Evolutionary conservation across 441 rosid genomes (phyloP), one percentile per base, ranked within the genome.

Genomic region (Kokia cookei): DNA sequence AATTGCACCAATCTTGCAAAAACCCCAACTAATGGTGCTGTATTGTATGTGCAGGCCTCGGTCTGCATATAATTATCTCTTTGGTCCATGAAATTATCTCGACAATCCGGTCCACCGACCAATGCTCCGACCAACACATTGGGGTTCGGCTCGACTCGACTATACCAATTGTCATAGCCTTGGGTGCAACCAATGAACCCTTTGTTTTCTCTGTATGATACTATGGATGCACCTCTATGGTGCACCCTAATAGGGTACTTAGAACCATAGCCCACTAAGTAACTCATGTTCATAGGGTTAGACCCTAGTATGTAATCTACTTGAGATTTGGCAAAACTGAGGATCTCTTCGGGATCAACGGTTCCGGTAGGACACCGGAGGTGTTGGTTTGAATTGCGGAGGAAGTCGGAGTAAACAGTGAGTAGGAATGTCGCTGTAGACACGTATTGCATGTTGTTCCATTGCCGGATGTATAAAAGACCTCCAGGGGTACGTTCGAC

Each of bases 131-230:
- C 85, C 47, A 95, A 32, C 75, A 90, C 91, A 82, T 93, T 95
- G 0, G 97, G 99, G 82, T 64, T 64, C 0, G 88, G 82, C 65
- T 86, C 93, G 2, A 73, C 55, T 69, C 88, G 79, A 54, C 90
- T 73, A 66, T 88, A 95, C 99, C 99, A 95, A 69, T 79, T 40
- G 35, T 93, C 99, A 70, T 90, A 93, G 48, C 99, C 99, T 78
- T 95, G 98, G 10, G 97, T 95, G 84, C 99, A 93, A 77, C 98
- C 99, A n/a, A 95, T 95, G 81, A 95, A 95, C 75, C 89, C 99
- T 67, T 86, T 89, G 60, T 83, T 78, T 77, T 87, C 96, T 73
- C 86, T 89, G 45, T 84, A 89, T 13, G 99, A 88, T 60, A 89
- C 83, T 1, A 93, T 84, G 0, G 99, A 95, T 37, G 98, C 96